Conservation (phyloP, 2,329 filamentous ascomycete species). For the Coccinonectria pachysandricola region DNA sequence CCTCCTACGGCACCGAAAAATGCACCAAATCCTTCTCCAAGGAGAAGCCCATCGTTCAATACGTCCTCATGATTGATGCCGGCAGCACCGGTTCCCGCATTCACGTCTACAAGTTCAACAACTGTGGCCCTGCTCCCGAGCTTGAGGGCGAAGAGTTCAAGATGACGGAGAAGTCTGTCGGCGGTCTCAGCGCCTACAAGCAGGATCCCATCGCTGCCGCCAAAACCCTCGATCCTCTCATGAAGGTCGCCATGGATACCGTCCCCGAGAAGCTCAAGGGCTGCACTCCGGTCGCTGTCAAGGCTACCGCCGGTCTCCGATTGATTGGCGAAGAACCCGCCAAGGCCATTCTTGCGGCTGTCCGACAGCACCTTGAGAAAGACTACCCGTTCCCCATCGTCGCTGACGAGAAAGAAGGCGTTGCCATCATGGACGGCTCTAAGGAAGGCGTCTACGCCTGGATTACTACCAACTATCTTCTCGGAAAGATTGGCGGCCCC, state of each 20-base stretch:
- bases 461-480: conserved; percentile 98
- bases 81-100: conserved; percentile 96
- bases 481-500: conserved; percentile 91
- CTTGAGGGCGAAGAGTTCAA: conserved; percentile 88
- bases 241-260: conserved; percentile 73
- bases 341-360: conserved; percentile 73
- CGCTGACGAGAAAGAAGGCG: conserved; percentile 71
- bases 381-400: conserved; percentile 93
- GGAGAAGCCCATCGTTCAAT: conserved; percentile 90
- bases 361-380: conserved; percentile 73
- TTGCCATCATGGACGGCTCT: conserved; percentile 94
- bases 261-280: conserved; percentile 82
- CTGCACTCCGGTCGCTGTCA: conserved; percentile 95
- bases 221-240: conserved; percentile 75
- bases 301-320: conserved; percentile 89
- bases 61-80: conserved; percentile 97
- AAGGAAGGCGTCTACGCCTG: conserved; percentile 97
- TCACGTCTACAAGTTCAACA: conserved; percentile 99
- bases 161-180: conserved; percentile 79
- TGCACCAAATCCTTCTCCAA: conserved; percentile 78
- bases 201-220: conserved; percentile 81
- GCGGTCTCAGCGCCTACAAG: conserved; percentile 79
- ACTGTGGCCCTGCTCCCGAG: conserved; percentile 91
- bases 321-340: conserved; percentile 75
- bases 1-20: conserved; percentile 56